Conservation (phyloP, 352 stramenopile species). For the Phytopythium mirpurense region DNA sequence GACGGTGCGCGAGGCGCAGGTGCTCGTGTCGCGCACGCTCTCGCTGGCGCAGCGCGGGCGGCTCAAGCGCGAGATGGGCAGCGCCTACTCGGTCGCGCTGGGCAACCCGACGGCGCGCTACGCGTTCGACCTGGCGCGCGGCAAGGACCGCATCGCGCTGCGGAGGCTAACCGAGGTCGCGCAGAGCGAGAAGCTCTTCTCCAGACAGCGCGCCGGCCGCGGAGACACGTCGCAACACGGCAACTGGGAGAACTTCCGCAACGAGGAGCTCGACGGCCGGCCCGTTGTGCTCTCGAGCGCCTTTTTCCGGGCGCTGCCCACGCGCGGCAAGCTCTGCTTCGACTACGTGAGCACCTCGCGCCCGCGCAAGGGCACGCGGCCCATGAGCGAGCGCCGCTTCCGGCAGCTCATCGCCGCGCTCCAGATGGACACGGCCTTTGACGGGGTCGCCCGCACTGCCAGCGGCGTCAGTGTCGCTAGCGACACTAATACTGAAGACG, state of each 20-base stretch:
- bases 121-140: conserved; percentile 65
- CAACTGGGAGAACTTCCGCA: conserved; percentile 91
- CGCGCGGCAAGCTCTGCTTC: conserved; percentile 75
- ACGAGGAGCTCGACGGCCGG: conserved; percentile 79
- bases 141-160: conserved; percentile 68
- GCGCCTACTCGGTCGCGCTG: conserved; percentile 76
- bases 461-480: background rate
- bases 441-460: background rate
- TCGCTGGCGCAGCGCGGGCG: conserved; percentile 65
- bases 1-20: conserved; percentile 67
- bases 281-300: conserved; percentile 60
- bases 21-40: conserved; percentile 58
- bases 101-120: conserved; percentile 85
- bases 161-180: conserved; percentile 82
- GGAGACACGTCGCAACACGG: conserved; percentile 84
- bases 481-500: no score
- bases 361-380: conserved; percentile 48
- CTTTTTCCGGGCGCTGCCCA: conserved; percentile 77
- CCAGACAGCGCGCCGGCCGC: conserved; percentile 37
- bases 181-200: conserved; percentile 80
- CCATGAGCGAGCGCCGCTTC: conserved; percentile 66
- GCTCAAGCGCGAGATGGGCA: conserved; percentile 79
- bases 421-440: conserved; percentile 28
- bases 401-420: conserved; percentile 68
- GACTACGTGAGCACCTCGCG: conserved; percentile 87